Evolutionary conservation across 2,329 filamentous ascomycete species (phyloP).

Genomic region (Paraconiothyrium brasiliense): DNA sequence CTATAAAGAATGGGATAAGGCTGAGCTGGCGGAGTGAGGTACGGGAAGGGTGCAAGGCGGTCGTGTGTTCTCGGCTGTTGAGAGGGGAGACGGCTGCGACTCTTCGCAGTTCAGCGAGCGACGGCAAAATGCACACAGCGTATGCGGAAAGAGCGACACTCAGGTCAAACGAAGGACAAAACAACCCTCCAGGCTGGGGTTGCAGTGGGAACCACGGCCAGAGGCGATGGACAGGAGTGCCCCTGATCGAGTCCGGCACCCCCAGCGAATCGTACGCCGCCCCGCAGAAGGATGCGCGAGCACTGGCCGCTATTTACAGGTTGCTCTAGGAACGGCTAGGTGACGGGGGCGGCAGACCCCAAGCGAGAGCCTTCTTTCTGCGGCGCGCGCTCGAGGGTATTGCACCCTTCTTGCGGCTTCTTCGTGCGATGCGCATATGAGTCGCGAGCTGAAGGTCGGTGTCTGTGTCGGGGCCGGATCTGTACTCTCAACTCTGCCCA

Average conservation of each 20-base stretch:
- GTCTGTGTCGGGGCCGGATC: background rate
- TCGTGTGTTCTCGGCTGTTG: slow-evolving; percentile 3
- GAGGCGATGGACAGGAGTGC: slow-evolving; percentile 20
- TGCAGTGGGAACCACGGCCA: slow-evolving; percentile 35
- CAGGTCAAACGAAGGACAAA: slow-evolving; percentile 34
- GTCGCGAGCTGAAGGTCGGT: background rate
- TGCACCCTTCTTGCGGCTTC: background rate
- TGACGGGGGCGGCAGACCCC: slow-evolving; percentile 10
- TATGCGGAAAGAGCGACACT: slow-evolving; percentile 24
- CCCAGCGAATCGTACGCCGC: slow-evolving; percentile 16
- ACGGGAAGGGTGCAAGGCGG: background rate
- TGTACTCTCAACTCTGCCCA: background rate
- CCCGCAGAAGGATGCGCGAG: slow-evolving; percentile 9
- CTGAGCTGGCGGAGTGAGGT: slow-evolving; percentile 1
- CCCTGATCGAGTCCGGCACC: slow-evolving; percentile 22
- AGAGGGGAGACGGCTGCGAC: slow-evolving; percentile 11
- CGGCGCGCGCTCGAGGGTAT: background rate
- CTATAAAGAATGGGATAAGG: slow-evolving; percentile 4
- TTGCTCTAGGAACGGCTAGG: slow-evolving; percentile 26
- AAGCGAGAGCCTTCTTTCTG: background rate
- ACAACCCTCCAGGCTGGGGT: slow-evolving; percentile 29
- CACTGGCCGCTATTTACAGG: slow-evolving; percentile 20
- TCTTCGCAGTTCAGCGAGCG: slow-evolving; percentile 38
- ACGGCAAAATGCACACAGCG: slow-evolving; percentile 32
- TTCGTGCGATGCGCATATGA: background rate